A percentile compares a stretch with the other conserved stretches of the same genome.
Conservation (phyloP, 164 flowering plant genomes). For the Macadamia integrifolia region DNA sequence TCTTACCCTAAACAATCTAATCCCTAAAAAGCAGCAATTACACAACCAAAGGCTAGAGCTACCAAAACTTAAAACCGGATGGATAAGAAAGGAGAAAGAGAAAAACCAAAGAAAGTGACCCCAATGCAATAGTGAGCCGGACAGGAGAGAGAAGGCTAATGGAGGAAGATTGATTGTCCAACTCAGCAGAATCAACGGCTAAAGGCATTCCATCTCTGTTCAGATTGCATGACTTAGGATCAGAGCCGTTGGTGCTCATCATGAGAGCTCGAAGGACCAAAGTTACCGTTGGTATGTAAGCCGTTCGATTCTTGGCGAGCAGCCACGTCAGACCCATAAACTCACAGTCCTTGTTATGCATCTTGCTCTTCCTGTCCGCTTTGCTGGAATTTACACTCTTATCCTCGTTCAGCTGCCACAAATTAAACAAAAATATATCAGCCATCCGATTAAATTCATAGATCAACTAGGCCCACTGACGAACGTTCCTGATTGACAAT, state of each 20-base stretch:
- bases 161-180: conserved; percentile 38
- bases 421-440: neutral
- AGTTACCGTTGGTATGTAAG: conserved; percentile 69
- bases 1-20: too few species aligned
- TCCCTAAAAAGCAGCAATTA: too few species aligned
- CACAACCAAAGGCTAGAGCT: neutral
- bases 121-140: neutral
- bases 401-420: conserved; percentile 40
- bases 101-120: neutral
- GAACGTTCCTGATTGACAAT: too few species aligned
- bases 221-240: conserved; percentile 55
- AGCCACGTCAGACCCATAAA: conserved; percentile 88
- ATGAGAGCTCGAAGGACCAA: conserved; percentile 68
- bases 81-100: neutral
- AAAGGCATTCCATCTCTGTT: conserved; percentile 70
- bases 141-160: conserved; percentile 9
- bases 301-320: conserved; percentile 57
- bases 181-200: conserved; percentile 78
- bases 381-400: conserved; percentile 28
- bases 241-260: conserved; percentile 36
- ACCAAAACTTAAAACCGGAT: neutral
- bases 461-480: too few species aligned
- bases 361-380: conserved; percentile 30
- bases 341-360: conserved; percentile 51
- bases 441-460: neutral